Evolutionary conservation across 2,329 filamentous ascomycete genomes (phyloP), one percentile per base, ranked within the genome.

Genomic region (Cladophialophora yegresii): DNA sequence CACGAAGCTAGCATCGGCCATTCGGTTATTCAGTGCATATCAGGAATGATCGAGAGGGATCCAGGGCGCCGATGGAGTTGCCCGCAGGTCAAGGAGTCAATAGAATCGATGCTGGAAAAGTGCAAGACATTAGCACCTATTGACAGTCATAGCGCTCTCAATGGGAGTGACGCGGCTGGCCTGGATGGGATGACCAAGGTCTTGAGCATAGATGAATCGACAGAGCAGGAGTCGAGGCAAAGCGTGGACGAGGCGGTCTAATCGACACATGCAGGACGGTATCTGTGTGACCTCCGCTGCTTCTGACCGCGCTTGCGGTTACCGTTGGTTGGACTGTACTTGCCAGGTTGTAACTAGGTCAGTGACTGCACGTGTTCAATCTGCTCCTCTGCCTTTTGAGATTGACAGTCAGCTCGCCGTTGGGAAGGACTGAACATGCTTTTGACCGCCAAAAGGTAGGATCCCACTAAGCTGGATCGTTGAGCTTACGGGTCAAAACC

Each of bases 41-140:
- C 67, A 51, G 75, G 77, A 20, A 81, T 81, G 79, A 70, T 81
- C 60, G 73, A 77, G 7, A 73, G 73, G 3, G 72, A 76, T 47
- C 72, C 77, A 4, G 68, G 67, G 30, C 65, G 66, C 36, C 73
- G 79, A 61, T 80, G 76, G 78, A 68, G 68, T 23, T 80, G 77
- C 57, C 70, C 70, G 23, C 69, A 75, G 62, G 74, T 78, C 22
- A 75, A 75, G 58, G 67, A 72, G 33, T 71, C 72, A 60, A 64
- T 80, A 30, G 73, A 76, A 28, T 61, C 23, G 60, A 20, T 67
- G 16, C 33, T 63, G 57, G 33, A 22, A 33, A 63, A 32, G 33
- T 61, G 51, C 36, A 51, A 32, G 36, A 53, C 40, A 43, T 22
- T 23, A n/a, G 32, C 8, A 8, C 33, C 23, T 4, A 54, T 3